A percentile compares a stretch with the other conserved stretches of the same genome.
Conservation (phyloP, 2,329 filamentous ascomycete species). For the Fusarium paranaense region DNA sequence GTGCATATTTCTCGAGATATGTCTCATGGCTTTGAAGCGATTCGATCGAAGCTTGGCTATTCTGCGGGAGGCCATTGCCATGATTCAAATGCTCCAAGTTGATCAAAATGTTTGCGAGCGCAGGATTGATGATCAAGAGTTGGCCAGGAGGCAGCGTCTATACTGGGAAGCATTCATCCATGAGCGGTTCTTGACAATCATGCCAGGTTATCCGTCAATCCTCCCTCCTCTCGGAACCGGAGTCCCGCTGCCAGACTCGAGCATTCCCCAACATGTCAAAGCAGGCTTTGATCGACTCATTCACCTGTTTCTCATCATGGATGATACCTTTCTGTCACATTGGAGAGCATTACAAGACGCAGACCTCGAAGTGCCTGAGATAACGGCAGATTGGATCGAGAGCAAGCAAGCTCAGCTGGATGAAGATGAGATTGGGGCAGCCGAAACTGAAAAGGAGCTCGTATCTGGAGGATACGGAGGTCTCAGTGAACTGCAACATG, state of each 20-base stretch:
- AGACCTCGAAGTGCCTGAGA: constrained; percentile 11
- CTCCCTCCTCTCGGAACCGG: constrained; percentile 46
- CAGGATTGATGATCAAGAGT: constrained; percentile 22
- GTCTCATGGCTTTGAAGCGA: constrained; percentile 61
- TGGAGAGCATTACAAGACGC: constrained; percentile 50
- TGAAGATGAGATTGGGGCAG: constrained; percentile 49
- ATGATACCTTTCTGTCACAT: constrained; percentile 52
- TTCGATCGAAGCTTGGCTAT: constrained; percentile 61
- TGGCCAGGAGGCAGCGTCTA: constrained; percentile 53
- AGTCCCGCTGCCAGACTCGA: constrained; percentile 45
- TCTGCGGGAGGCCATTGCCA: constrained; percentile 60
- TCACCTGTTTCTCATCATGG: constrained; percentile 52
- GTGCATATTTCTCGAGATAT: constrained; percentile 64
- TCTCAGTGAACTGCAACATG: constrained; percentile 54
- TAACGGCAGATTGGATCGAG: constrained; percentile 55
- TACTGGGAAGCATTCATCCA: constrained; percentile 70
- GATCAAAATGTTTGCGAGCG: constrained; percentile 23
- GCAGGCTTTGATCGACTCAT: constrained; percentile 53
- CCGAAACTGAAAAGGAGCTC: constrained; percentile 43
- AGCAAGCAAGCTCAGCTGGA: constrained; percentile 55
- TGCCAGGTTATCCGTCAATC: constrained; percentile 57
- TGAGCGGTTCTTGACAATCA: constrained; percentile 65
- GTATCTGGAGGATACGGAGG: constrained; percentile 35
- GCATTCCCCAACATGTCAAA: constrained; percentile 49
- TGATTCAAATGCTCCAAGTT: constrained; percentile 39